Evolutionary conservation across 345 rosid species (phyloP), one percentile per base, ranked within the genome.

Genomic region (Durio zibethinus): DNA sequence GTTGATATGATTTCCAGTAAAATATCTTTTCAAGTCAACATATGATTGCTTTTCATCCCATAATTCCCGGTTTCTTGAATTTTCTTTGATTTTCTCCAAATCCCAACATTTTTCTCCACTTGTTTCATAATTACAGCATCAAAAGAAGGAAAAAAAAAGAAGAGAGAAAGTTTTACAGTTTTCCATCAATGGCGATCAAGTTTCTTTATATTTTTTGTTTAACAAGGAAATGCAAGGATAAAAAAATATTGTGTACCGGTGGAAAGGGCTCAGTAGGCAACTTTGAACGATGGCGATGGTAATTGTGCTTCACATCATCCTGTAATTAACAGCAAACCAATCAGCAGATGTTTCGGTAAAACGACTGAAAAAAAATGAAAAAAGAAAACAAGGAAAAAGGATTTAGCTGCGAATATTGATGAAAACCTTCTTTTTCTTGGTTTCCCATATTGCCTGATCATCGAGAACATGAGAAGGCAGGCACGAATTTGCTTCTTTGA

Each of bases 401-500:
- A 29, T 11, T 15, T n/a, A 10, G 20, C 21, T 29, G 7, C 0
- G 38, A 48, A 12, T 5, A 33, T 38, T 38, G 12, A n/a, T 16
- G 31, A 65, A 29, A 3, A 53, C 52, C 38, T 27, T 29, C 81
- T 84, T 88, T 79, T 74, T 43, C 31, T 50, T 75, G 77, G 79
- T 74, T 45, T 84, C 84, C 82, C 81, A 80, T 50, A 81, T 47
- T 0, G 90, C 89, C 66, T 90, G n/a, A n/a, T n/a, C 90, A 3
- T 87, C 81, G 0, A 82, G 81, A 80, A 80, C 81, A 64, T 78
- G 88, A n/a, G 92, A 89, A 60, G 94, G 90, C 35, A 79, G 77
- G 84, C 90, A 82, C 53, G 84, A 75, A 29, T 81, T 80, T 76
- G 83, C 89, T 81, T 90, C 88, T 77, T 87, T 87, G 67, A 84